phyloP scores from a whole-genome alignment of 139 green algal genomes.

The Picochlorum costavermella region DNA sequence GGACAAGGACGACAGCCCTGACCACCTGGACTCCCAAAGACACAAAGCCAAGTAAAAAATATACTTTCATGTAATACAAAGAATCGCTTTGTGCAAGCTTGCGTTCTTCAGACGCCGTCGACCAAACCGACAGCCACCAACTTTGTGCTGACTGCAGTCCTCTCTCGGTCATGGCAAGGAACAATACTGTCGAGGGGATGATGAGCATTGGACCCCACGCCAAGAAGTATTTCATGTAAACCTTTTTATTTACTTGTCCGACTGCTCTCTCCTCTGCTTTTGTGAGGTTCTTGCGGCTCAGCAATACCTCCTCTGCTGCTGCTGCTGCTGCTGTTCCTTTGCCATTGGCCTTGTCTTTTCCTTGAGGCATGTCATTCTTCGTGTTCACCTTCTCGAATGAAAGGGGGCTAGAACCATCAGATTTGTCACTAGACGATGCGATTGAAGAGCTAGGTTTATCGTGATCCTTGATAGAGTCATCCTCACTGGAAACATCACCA shows the following conservation, averaged over 20 bases:
- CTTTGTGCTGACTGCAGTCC: slow-evolving; percentile 63
- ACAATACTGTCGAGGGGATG: slow-evolving; percentile 47
- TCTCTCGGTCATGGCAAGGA: slow-evolving; percentile 24
- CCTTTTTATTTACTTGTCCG: slow-evolving; percentile 50
- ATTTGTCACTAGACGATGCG: too few relatives aligned
- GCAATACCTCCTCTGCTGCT: slow-evolving; percentile 20
- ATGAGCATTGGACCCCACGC: slow-evolving; percentile 53
- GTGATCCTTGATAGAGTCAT: too few relatives aligned
- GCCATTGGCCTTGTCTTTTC: not conserved
- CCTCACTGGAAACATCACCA: not conserved
- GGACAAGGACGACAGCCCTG: slow-evolving; percentile 34
- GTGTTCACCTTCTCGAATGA: too few relatives aligned
- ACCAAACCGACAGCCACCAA: slow-evolving; percentile 61
- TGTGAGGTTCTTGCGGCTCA: slow-evolving; percentile 13
- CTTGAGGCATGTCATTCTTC: not conserved
- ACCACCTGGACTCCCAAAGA: slow-evolving; percentile 41
- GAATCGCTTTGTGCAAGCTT: slow-evolving; percentile 3
- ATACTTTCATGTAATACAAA: slow-evolving; percentile 50
- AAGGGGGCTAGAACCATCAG: too few relatives aligned
- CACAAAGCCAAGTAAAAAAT: slow-evolving; percentile 54
- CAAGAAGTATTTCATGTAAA: slow-evolving; percentile 70
- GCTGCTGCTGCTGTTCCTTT: not conserved
- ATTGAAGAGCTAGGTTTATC: too few relatives aligned
- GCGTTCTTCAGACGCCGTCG: slow-evolving; percentile 13
- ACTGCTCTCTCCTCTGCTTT: slow-evolving; percentile 60